Base-by-base conservation (phyloP, 1,284 basidiomycete species). In the Sphaerobolus stellatus region DNA sequence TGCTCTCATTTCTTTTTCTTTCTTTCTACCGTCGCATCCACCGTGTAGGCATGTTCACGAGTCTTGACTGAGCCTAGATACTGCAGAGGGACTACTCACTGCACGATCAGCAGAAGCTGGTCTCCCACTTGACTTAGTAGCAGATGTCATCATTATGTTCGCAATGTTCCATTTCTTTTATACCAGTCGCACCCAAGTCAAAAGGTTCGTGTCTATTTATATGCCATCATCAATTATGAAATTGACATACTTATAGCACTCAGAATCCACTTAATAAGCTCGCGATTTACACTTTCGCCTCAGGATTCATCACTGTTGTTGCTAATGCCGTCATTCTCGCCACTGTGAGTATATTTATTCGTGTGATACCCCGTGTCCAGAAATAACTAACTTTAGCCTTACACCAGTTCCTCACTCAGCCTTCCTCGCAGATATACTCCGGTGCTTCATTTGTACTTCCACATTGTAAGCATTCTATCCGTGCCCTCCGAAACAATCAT, bases 91-190 rank as follows among this genome's bases (percentile, higher is more conserved):
- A n/a, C n/a, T n/a, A n/a, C 7, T 16, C 34, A 22, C n/a, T 28
- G 48, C 33, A 33, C 29, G n/a, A 22, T 31, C 48, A 18, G 31
- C 45, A 7, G 29, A 34, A 33, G 34, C 45, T 8, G 45, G 30
- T 24, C 46, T 54, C 24, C 16, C 29, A 4, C 13, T 46, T 6
- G 52, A 54, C 29, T 28, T 54, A 9, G 29, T 38, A 7, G 14
- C 25, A 24, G 52, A 54, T 22, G 27, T 48, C n/a, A 54, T 54
- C 31, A 40, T 54, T 25, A 48, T 48, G 31, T n/a, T 34, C 11
- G n/a, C 52, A 13, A 54, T 54, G 29, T 47, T 54, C 25, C 52
- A 40, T n/a, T 54, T 54, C 27, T 28, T 50, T n/a, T 38, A 14
- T 5, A 50, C 48, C 7, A 33, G 29, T 28, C 48, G 34, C 5